Evolutionary conservation across 2,329 filamentous ascomycete species (phyloP).

Genomic region (Thermothelomyces thermophilus): DNA sequence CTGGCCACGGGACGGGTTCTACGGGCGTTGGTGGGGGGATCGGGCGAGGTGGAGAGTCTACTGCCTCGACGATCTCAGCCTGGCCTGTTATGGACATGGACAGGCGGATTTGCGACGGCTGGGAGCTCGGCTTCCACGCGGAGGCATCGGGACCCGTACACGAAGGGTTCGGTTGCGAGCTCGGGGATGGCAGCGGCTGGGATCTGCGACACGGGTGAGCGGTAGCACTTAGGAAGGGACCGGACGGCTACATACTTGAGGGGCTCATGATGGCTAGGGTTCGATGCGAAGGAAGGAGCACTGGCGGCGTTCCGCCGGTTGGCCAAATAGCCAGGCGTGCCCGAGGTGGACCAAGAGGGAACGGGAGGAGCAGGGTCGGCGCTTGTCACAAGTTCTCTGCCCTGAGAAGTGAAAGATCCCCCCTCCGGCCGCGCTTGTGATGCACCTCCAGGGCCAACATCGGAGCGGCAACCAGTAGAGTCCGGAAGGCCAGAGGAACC

Average conservation of each 20-base stretch:
- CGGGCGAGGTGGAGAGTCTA: slow-evolving; percentile 60
- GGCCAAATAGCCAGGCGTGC: slow-evolving; percentile 44
- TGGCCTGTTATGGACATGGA: slow-evolving; percentile 84
- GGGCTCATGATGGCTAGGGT: slow-evolving; percentile 39
- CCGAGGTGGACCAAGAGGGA: slow-evolving; percentile 37
- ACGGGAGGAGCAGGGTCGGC: slow-evolving; percentile 9
- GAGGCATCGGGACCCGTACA: slow-evolving; percentile 25
- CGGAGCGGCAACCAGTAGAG: slow-evolving; percentile 12
- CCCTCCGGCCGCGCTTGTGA: not conserved
- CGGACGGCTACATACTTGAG: slow-evolving; percentile 35
- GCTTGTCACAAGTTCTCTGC: not conserved
- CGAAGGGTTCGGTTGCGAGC: slow-evolving; percentile 35
- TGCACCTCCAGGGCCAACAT: slow-evolving; percentile 12
- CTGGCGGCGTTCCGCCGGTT: slow-evolving; percentile 51
- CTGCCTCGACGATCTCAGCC: slow-evolving; percentile 71
- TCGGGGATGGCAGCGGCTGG: slow-evolving; percentile 39
- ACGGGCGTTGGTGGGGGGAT: slow-evolving; percentile 40
- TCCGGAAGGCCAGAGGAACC: slow-evolving; percentile 11
- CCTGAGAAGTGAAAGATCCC: slow-evolving; percentile 3
- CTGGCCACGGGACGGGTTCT: not conserved
- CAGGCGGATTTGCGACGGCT: slow-evolving; percentile 60
- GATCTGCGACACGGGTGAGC: slow-evolving; percentile 31
- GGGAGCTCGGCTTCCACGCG: slow-evolving; percentile 29
- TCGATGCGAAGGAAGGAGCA: slow-evolving; percentile 45
- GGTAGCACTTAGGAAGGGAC: not conserved